These are phyloP conservation scores for Phytopythium boreale DNA, from an alignment of 352 stramenopile genomes.

Conservation along the genomic window DNA sequence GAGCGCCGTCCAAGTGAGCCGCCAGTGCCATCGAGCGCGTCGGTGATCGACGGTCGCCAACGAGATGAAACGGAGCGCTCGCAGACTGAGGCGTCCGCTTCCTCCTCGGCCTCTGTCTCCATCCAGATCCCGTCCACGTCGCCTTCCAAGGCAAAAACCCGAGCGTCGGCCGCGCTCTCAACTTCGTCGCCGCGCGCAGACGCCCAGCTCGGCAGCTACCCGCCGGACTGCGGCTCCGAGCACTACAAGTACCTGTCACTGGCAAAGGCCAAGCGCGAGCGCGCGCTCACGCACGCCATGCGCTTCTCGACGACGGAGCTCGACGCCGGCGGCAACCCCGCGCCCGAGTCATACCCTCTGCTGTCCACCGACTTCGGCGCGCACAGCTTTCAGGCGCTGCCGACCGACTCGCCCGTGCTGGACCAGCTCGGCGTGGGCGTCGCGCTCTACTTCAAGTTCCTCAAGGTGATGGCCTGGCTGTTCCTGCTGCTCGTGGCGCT, in stretches of 20 bases:
- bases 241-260: constrained; percentile 78
- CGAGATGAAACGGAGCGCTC: neutral
- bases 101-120: neutral
- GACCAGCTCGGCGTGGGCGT: constrained; percentile 78
- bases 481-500: constrained; percentile 76
- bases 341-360: constrained; percentile 53
- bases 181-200: constrained; percentile 31
- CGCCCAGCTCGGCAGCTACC: constrained; percentile 65
- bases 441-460: constrained; percentile 85
- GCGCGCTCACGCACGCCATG: constrained; percentile 72
- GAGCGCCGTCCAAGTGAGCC: constrained; percentile 1
- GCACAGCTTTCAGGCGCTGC: constrained; percentile 69
- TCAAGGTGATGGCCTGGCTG: constrained; percentile 83
- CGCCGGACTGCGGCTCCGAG: constrained; percentile 69
- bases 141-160: neutral
- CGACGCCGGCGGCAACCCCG: constrained; percentile 50
- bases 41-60: neutral
- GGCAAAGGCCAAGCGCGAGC: constrained; percentile 71
- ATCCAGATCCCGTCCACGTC: constrained; percentile 3
- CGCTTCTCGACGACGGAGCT: constrained; percentile 54
- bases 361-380: constrained; percentile 72
- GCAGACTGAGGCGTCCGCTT: neutral
- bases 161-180: neutral
- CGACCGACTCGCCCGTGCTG: constrained; percentile 71
- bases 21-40: neutral